Percentiles rank a stretch among this genome's conserved stretches.
Evolutionary conservation across 306 rosid species (phyloP).

Genomic region (Sesbania bispinosa): DNA sequence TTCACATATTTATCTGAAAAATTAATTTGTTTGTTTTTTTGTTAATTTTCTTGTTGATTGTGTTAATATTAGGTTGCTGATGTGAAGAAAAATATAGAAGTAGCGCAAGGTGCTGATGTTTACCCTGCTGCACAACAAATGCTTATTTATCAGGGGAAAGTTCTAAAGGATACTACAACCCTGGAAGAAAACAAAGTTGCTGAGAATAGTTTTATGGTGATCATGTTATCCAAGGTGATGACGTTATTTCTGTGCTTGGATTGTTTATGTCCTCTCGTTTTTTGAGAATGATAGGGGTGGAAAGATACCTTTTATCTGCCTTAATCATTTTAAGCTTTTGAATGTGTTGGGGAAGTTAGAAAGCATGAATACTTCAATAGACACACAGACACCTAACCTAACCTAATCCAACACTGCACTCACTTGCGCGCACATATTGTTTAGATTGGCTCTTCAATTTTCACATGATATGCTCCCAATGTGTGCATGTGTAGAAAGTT

Average conservation of each 20-base stretch:
- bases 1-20: not conserved
- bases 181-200: constrained; percentile 64
- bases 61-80: constrained; percentile 51
- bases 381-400: too few relatives aligned
- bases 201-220: constrained; percentile 74
- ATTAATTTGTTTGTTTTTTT: not conserved
- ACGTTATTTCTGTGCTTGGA: not conserved
- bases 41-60: not conserved
- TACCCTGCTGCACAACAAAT: constrained; percentile 80
- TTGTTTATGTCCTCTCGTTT: not conserved
- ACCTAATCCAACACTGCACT: too few relatives aligned
- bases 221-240: constrained; percentile 71
- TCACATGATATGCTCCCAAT: too few relatives aligned
- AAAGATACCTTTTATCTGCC: too few relatives aligned
- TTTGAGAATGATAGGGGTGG: not conserved
- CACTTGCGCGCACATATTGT: too few relatives aligned
- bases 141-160: constrained; percentile 87
- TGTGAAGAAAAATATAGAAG: constrained; percentile 69
- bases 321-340: too few relatives aligned
- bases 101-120: constrained; percentile 51
- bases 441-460: too few relatives aligned
- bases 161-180: constrained; percentile 64
- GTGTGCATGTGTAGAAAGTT: too few relatives aligned
- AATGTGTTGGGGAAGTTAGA: too few relatives aligned
- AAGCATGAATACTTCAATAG: too few relatives aligned